phyloP scores from a whole-genome alignment of 129 eudicot genomes.

The Solidago caesia region DNA sequence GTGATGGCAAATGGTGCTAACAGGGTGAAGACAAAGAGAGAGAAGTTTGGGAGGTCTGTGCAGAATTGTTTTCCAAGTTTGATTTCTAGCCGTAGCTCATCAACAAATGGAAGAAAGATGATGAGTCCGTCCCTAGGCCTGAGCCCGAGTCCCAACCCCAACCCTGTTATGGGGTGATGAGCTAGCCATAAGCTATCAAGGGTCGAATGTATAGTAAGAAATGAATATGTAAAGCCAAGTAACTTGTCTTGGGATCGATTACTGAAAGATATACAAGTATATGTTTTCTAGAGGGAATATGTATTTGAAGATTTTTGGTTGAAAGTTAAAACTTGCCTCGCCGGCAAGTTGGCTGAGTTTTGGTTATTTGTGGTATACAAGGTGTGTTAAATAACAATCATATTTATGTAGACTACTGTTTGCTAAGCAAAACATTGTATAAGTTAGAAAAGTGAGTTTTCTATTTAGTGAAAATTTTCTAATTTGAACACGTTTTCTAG shows the following conservation, averaged over 20 bases:
- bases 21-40: slow-evolving; percentile 29
- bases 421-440: not conserved
- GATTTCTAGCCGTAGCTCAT: slow-evolving; percentile 36
- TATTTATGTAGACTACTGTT: not conserved
- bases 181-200: not conserved
- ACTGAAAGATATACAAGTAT: slow-evolving; percentile 16
- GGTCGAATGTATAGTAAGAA: slow-evolving; percentile 24
- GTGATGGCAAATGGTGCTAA: not conserved
- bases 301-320: slow-evolving; percentile 31
- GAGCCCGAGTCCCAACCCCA: slow-evolving; percentile 28
- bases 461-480: too few relatives aligned
- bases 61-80: slow-evolving; percentile 33
- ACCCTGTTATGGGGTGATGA: slow-evolving; percentile 29
- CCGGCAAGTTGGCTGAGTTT: slow-evolving; percentile 7
- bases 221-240: slow-evolving; percentile 31
- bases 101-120: slow-evolving; percentile 35
- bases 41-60: slow-evolving; percentile 22
- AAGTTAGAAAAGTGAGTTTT: too few relatives aligned
- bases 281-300: slow-evolving; percentile 29
- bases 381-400: slow-evolving; percentile 6
- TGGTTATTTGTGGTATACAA: slow-evolving; percentile 6
- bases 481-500: not conserved
- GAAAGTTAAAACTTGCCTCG: slow-evolving; percentile 14
- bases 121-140: slow-evolving; percentile 17
- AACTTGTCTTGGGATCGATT: slow-evolving; percentile 26